Conservation (phyloP, 164 flowering plant genomes). For the Nelumbo lutea region DNA sequence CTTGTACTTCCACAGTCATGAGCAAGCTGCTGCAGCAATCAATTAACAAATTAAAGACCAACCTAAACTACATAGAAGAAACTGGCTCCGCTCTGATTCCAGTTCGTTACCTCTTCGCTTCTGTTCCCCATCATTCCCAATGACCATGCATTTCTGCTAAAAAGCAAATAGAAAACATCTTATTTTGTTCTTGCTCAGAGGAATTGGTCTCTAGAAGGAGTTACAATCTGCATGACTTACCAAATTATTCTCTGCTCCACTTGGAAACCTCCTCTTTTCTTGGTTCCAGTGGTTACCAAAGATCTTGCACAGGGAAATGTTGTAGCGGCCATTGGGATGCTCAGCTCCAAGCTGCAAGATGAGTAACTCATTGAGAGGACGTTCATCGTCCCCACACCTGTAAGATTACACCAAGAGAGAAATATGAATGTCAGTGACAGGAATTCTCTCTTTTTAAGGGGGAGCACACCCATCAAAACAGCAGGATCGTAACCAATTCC, state of each 20-base stretch:
- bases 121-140: slow-evolving; percentile 19
- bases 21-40: not conserved
- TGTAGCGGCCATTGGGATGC: slow-evolving; percentile 53
- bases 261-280: slow-evolving; percentile 31
- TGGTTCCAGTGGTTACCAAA: slow-evolving; percentile 53
- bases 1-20: too few species aligned
- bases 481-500: too few species aligned
- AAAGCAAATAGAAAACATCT: not conserved
- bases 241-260: slow-evolving; percentile 31
- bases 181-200: not conserved
- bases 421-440: too few species aligned
- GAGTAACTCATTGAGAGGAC: slow-evolving; percentile 75
- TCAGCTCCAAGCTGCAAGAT: slow-evolving; percentile 66
- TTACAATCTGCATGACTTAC: slow-evolving; percentile 19
- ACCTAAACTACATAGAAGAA: slow-evolving; percentile 37
- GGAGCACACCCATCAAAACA: too few species aligned
- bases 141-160: slow-evolving; percentile 22
- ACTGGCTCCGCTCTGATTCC: slow-evolving; percentile 24
- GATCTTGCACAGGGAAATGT: slow-evolving; percentile 54
- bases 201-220: not conserved
- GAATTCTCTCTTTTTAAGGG: too few species aligned
- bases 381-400: slow-evolving; percentile 97
- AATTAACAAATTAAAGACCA: not conserved
- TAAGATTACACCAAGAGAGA: slow-evolving; percentile 2
- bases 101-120: slow-evolving; percentile 18